Conservation (phyloP, 768 basidiomycete species). For the Podaxis carcinomalis region DNA sequence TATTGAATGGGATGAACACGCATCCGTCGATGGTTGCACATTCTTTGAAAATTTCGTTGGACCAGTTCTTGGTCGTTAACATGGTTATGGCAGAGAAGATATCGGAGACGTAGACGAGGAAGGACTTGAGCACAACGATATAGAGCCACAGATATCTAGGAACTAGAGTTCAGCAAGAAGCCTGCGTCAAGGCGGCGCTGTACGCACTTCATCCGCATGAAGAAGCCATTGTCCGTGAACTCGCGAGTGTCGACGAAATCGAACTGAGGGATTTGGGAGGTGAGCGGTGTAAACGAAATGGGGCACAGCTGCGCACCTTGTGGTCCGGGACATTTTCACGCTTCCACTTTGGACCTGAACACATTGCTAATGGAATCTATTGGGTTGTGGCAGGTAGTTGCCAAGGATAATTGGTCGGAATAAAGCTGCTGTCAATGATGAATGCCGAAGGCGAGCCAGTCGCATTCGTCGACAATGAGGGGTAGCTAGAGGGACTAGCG, state of each 20-base stretch:
- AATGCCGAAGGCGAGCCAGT: constrained; percentile 47
- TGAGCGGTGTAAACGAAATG: neutral
- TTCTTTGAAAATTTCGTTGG: constrained; percentile 82
- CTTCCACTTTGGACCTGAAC: constrained; percentile 88
- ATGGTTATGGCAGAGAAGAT: constrained; percentile 97
- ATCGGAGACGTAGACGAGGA: constrained; percentile 96
- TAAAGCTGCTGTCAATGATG: constrained; percentile 15
- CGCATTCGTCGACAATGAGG: constrained; percentile 34
- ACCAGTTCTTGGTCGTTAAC: constrained; percentile 89
- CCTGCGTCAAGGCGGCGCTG: neutral
- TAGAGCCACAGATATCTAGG: constrained; percentile 90
- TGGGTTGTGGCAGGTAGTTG: constrained; percentile 19
- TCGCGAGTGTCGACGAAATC: constrained; percentile 95
- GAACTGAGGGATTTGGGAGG: constrained; percentile 51
- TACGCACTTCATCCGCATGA: constrained; percentile 81
- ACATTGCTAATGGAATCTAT: constrained; percentile 32
- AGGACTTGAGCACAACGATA: constrained; percentile 88
- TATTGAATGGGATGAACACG: constrained; percentile 80
- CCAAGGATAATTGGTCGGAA: constrained; percentile 20
- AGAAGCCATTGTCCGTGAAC: constrained; percentile 83
- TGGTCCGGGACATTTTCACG: constrained; percentile 96
- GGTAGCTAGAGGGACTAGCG: constrained; percentile 23
- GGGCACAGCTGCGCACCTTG: constrained; percentile 56
- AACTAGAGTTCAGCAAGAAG: constrained; percentile 4
- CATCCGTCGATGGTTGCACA: constrained; percentile 65